phyloP scores from a whole-genome alignment of 768 basidiomycete species.

The Asterophora parasitica region DNA sequence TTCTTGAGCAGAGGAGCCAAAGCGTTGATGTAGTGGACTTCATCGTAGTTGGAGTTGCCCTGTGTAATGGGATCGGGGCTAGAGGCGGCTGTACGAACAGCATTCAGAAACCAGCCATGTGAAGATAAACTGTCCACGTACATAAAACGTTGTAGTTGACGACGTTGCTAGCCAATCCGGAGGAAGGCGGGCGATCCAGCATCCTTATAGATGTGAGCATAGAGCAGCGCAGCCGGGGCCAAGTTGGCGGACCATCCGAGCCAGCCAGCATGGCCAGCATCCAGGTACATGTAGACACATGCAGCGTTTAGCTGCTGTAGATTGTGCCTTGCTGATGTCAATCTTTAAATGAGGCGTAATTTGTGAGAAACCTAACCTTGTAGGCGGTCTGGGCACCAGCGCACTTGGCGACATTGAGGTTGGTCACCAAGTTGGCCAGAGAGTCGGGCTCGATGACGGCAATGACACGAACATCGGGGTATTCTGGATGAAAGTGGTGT shows the following conservation, averaged over 20 bases:
- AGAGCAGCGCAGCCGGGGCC: conserved; percentile 52
- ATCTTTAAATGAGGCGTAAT: neutral
- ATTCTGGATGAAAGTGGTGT: conserved; percentile 28
- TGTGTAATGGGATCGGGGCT: conserved; percentile 58
- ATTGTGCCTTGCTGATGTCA: conserved; percentile 36
- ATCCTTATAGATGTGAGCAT: conserved; percentile 41
- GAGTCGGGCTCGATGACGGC: conserved; percentile 68
- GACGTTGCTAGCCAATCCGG: conserved; percentile 58
- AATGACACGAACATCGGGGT: conserved; percentile 57
- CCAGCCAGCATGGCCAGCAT: conserved; percentile 64
- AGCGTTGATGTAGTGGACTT: conserved; percentile 54
- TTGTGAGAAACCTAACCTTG: conserved; percentile 26
- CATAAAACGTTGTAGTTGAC: conserved; percentile 43
- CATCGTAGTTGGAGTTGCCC: conserved; percentile 58
- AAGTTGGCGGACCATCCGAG: conserved; percentile 67
- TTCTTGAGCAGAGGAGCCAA: conserved; percentile 41
- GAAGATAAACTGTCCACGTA: conserved; percentile 8
- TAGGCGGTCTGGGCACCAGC: conserved; percentile 48
- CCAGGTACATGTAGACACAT: conserved; percentile 58
- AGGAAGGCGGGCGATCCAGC: conserved; percentile 54
- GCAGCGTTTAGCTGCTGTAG: conserved; percentile 50
- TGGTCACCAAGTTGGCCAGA: conserved; percentile 65
- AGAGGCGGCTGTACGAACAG: conserved; percentile 34
- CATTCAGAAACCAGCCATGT: conserved; percentile 11
- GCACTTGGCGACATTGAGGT: conserved; percentile 56